phyloP scores from a whole-genome alignment of 345 rosid genomes.

The Toxicodendron radicans region DNA sequence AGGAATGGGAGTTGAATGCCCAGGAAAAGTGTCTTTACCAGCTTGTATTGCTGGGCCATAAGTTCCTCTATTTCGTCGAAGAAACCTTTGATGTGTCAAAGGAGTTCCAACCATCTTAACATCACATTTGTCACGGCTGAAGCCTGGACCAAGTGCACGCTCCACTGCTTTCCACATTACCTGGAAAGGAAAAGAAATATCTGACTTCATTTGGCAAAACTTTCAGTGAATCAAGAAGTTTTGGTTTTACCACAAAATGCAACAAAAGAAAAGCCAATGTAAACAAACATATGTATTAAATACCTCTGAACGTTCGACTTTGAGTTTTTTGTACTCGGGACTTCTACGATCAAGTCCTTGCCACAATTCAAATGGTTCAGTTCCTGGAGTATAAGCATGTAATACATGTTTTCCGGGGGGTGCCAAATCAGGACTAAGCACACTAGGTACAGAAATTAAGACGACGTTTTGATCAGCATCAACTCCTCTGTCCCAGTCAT shows the following conservation, averaged over 20 bases:
- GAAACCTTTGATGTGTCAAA: constrained; percentile 76
- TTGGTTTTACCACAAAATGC: too few relatives aligned
- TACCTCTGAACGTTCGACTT: constrained; percentile 56
- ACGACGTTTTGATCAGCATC: constrained; percentile 94
- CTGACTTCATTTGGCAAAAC: background rate
- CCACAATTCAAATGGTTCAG: too few relatives aligned
- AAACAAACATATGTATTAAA: background rate
- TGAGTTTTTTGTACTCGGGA: constrained; percentile 9
- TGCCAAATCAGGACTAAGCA: constrained; percentile 76
- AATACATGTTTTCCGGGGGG: constrained; percentile 83
- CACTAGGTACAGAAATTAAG: constrained; percentile 79
- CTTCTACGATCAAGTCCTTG: constrained; percentile 13
- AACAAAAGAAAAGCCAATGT: too few relatives aligned
- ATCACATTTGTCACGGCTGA: constrained; percentile 72
- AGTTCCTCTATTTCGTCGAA: constrained; percentile 79
- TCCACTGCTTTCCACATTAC: constrained; percentile 92
- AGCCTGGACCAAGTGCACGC: constrained; percentile 75
- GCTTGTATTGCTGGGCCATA: constrained; percentile 89
- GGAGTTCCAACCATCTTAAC: constrained; percentile 90
- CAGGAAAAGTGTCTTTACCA: constrained; percentile 75
- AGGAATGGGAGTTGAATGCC: constrained; percentile 75
- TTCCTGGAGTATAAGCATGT: constrained; percentile 40
- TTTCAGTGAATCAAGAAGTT: background rate
- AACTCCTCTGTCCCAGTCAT: constrained; percentile 87
- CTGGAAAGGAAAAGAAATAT: constrained; percentile 29